Base-by-base conservation (phyloP, 2,329 filamentous ascomycete genomes). In the Clonostachys rhizophaga region DNA sequence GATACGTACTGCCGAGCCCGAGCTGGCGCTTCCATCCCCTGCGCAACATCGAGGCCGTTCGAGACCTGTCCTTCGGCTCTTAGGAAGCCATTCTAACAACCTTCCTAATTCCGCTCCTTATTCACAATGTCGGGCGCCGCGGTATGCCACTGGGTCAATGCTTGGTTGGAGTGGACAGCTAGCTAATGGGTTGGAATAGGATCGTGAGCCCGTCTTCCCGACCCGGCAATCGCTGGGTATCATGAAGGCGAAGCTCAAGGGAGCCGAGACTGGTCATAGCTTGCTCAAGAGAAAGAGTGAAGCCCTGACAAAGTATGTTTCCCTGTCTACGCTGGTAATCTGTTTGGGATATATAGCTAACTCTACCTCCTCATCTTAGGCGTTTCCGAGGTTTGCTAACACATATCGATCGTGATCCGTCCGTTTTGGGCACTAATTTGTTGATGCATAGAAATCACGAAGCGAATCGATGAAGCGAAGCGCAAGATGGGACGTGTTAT, bases 401-500 rank as follows among this genome's bases (percentile, higher is more conserved):
- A 30, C 24, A 30, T 10, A 3, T 30, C 40, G 62, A 53, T 47
- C 37, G 9, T 36, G 36, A 40, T 42, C 5, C 17, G 43, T 40
- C 16, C 34, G 8, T 30, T 10, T 9, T 8, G 24, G 24, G 8
- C 24, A 30, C 24, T 30, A 4, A 30, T 30, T 10, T 10, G 10
- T 9, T 44, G 42, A 9, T 33, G 16, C 17, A 55, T 65, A 89
- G 94, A 99, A 61, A 99, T 99, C 61, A 96, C 94, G 44, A 84
- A 85, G 66, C 87, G 94, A 62, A 99, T 99, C 69, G 92, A 99
- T 73, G 94, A 99, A 69, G 94, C 94, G 40, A 99, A 99, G 72
- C 88, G 91, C 59, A 99, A 99, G 76, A 99, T 99, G 92, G 94
- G 94, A 49, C 83, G 92, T 34, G 94, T 99, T 36, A 99, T 99